Evolutionary conservation across 495 filamentous ascomycete species (phyloP).

Genomic region (Tuber magnatum): DNA sequence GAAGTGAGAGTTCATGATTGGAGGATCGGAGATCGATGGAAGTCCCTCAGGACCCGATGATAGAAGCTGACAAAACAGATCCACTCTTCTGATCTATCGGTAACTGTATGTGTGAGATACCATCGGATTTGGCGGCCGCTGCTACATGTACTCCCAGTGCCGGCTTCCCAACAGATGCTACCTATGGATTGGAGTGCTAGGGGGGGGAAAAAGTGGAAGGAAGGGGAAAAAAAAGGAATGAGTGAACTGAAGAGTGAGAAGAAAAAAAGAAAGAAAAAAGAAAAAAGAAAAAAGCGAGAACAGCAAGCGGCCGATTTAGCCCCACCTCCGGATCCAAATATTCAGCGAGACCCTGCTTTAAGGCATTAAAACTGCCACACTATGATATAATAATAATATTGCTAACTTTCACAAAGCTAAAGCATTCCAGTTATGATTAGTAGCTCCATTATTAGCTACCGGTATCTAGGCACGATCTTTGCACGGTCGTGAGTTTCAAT

Average conservation of each 20-base stretch:
- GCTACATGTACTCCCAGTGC: background rate
- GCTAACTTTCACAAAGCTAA: background rate
- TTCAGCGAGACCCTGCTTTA: background rate
- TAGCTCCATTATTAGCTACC: background rate
- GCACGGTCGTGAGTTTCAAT: background rate
- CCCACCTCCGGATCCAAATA: background rate
- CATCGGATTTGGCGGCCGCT: background rate
- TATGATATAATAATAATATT: background rate
- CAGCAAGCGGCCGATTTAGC: background rate
- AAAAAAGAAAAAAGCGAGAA: background rate
- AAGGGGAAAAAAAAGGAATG: background rate
- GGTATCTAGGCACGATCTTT: background rate
- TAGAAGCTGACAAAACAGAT: conserved; percentile 1
- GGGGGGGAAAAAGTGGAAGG: background rate
- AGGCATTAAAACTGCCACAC: background rate
- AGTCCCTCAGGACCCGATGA: background rate
- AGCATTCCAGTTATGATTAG: background rate
- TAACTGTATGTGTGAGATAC: background rate
- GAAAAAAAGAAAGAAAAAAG: background rate
- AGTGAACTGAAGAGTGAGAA: background rate
- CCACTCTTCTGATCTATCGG: conserved; percentile 1
- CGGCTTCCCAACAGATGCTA: background rate
- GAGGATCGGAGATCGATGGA: conserved; percentile 3
- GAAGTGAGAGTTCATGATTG: conserved; percentile 6
- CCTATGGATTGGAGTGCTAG: background rate